Base-by-base conservation (phyloP, 164 flowering plant genomes). In the Umbilicus rupestris region DNA sequence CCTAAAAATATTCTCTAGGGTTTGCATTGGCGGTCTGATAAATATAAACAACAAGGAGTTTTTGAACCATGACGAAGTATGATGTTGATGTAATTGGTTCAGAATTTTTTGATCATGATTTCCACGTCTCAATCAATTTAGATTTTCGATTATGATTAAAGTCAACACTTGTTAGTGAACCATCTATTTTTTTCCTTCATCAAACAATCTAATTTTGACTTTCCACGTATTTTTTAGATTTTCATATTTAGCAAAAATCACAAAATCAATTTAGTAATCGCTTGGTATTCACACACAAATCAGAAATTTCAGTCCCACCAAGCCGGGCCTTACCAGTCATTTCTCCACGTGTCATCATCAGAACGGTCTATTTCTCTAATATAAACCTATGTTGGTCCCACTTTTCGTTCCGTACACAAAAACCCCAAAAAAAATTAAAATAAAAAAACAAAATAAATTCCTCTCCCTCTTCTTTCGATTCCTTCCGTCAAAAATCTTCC, bases 261-360 rank as follows among this genome's bases (percentile, higher is more conserved):
- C 26, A 50, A 50, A 49, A 22, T 49, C 57, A 49, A 49, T 19
- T 49, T 50, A 50, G 58, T 9, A 50, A 50, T 20, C 3, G 15
- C 28, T 50, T 50, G 24, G 24, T 50, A 50, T 50, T 62, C 64
- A 33, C 64, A 17, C 24, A 60, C 64, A 30, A 29, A 8, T 31
- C 39, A 60, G 39, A 16, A 60, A 30, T 35, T 33, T 33, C 15
- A 33, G 42, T 31, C 39, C 22, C 42, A 33, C 42, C 64, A 62
- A 28, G 10, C 39, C 33, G 15, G 16, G 16, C 22, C n/a, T 3
- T 26, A 8, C 24, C 41, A 33, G 12, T 62, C 64, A n/a, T 3
- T 10, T 3, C 8, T 33, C 64, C 64, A 62, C 64, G 64, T 62
- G 64, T 62, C 64, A 3, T 16, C 64, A 62, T 62, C 44, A 16